Conservation (phyloP, 2,329 filamentous ascomycete species). For the Aspergillus chevalieri region DNA sequence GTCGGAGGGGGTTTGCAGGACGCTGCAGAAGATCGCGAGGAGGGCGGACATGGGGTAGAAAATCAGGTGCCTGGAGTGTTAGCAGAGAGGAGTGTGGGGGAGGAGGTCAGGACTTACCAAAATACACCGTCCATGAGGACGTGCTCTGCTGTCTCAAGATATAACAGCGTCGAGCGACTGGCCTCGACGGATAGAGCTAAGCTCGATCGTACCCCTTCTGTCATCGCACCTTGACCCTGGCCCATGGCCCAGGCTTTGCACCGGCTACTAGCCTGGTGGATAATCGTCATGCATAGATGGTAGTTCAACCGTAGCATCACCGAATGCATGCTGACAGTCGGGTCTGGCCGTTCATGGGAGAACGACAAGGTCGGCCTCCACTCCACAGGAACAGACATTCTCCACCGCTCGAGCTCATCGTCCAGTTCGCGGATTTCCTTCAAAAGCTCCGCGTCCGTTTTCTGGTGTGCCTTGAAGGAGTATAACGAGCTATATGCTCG, state of each 20-base stretch:
- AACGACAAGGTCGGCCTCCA: slow-evolving; percentile 47
- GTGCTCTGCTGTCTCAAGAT: slow-evolving; percentile 39
- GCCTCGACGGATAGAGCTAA: slow-evolving; percentile 50
- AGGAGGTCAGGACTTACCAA: slow-evolving; percentile 35
- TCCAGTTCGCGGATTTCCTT: slow-evolving; percentile 53
- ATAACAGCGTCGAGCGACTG: slow-evolving; percentile 50
- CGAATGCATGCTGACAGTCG: slow-evolving; percentile 41
- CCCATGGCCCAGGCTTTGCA: slow-evolving; percentile 40
- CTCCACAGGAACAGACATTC: slow-evolving; percentile 41
- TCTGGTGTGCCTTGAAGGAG: slow-evolving; percentile 43
- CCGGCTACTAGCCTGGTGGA: slow-evolving; percentile 51
- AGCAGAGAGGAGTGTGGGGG: slow-evolving; percentile 7
- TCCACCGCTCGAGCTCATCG: slow-evolving; percentile 52
- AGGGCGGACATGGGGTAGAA: slow-evolving; percentile 54
- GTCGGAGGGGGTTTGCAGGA: slow-evolving; percentile 45
- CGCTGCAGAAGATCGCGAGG: slow-evolving; percentile 51
- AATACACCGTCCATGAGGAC: slow-evolving; percentile 45
- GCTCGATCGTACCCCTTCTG: slow-evolving; percentile 48
- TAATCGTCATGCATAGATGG: slow-evolving; percentile 49
- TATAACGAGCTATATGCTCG: slow-evolving; percentile 46
- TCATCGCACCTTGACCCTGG: slow-evolving; percentile 28
- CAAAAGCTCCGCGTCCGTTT: slow-evolving; percentile 51
- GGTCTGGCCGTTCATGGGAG: slow-evolving; percentile 24
- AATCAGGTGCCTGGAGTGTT: slow-evolving; percentile 43
- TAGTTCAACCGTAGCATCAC: slow-evolving; percentile 51